These are phyloP conservation scores for Pseudocohnilembus persalinus DNA, from an alignment of 169 alveolate species.

Conservation along the genomic window DNA sequence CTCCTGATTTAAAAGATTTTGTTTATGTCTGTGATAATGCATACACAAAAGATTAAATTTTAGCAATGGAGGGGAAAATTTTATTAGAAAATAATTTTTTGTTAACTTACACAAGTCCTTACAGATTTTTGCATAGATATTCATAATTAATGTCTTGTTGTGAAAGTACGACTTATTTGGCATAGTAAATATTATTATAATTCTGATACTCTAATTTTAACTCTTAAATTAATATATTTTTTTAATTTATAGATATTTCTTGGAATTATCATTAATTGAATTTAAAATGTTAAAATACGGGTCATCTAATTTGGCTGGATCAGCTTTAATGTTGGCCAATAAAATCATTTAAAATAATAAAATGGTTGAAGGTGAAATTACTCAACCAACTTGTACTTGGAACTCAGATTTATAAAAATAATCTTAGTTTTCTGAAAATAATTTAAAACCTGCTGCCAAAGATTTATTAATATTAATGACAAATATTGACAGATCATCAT, in stretches of 20 bases:
- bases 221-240: slow-evolving; percentile 8
- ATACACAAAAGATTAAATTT: slow-evolving; percentile 59
- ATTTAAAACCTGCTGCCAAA: slow-evolving; percentile 1
- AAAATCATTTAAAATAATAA: slow-evolving; percentile 41
- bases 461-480: slow-evolving; percentile 10
- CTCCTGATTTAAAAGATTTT: slow-evolving; percentile 79
- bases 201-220: not conserved
- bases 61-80: slow-evolving; percentile 75
- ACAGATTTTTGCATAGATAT: slow-evolving; percentile 60
- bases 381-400: not conserved
- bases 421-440: not conserved
- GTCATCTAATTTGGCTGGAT: slow-evolving; percentile 38
- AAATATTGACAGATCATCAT: slow-evolving; percentile 2
- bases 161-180: not conserved
- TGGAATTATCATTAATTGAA: slow-evolving; percentile 55
- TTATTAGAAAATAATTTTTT: slow-evolving; percentile 58
- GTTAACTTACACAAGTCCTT: slow-evolving; percentile 51
- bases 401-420: not conserved
- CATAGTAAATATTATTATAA: not conserved
- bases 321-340: slow-evolving; percentile 48
- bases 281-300: slow-evolving; percentile 39
- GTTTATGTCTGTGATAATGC: slow-evolving; percentile 72
- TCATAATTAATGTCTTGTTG: not conserved
- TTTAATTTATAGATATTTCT: slow-evolving; percentile 33
- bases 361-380: not conserved